phyloP scores from a whole-genome alignment of 495 filamentous ascomycete species.

The Penicillium bialowiezense region DNA sequence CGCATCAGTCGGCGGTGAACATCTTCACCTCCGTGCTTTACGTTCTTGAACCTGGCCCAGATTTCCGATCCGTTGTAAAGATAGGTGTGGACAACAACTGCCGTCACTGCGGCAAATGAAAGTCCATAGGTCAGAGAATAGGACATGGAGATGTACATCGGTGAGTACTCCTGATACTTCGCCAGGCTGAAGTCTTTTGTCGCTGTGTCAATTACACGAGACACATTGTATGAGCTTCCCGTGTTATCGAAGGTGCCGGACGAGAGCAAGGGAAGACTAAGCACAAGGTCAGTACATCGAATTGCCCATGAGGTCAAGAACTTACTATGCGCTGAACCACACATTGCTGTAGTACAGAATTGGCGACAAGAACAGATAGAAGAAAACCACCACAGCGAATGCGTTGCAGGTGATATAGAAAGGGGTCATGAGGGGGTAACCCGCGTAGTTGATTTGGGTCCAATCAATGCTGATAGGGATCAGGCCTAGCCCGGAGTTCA shows the following conservation, averaged over 20 bases:
- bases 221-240: constrained; percentile 52
- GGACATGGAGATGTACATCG: constrained; percentile 61
- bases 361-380: constrained; percentile 51
- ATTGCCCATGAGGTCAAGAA: constrained; percentile 43
- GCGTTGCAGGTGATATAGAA: constrained; percentile 63
- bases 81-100: constrained; percentile 57
- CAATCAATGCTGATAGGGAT: constrained; percentile 76
- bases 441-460: constrained; percentile 48
- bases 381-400: constrained; percentile 53
- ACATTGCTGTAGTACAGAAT: constrained; percentile 51
- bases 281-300: constrained; percentile 1
- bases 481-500: constrained; percentile 70
- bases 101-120: constrained; percentile 60
- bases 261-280: constrained; percentile 54
- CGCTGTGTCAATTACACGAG: constrained; percentile 47
- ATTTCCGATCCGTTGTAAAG: constrained; percentile 58
- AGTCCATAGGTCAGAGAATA: constrained; percentile 62
- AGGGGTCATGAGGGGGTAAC: constrained; percentile 55
- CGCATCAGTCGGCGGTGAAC: constrained; percentile 29
- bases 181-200: constrained; percentile 47
- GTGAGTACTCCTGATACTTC: constrained; percentile 60
- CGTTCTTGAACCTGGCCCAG: constrained; percentile 53
- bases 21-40: constrained; percentile 51
- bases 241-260: constrained; percentile 63
- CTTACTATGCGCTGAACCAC: constrained; percentile 51